These are phyloP conservation scores for Sugiyamaella paludigena DNA, from an alignment of 1,139 yeast species.

Conservation along the genomic window DNA sequence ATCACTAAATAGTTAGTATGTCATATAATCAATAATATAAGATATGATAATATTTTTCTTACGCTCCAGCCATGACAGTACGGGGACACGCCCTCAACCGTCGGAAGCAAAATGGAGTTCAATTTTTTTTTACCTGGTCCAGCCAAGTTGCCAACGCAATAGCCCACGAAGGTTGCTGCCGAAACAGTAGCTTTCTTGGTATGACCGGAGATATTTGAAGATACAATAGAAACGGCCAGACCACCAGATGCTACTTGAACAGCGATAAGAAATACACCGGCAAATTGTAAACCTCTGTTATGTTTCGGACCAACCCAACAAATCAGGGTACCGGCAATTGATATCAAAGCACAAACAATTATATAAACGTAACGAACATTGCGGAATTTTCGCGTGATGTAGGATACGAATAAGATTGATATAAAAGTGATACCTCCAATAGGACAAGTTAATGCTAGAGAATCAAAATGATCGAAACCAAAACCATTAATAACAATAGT, in stretches of 20 bases:
- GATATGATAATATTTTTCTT: no score
- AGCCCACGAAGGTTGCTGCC: conserved; percentile 54
- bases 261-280: conserved; percentile 15
- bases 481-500: conserved; percentile 27
- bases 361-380: no score
- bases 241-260: conserved; percentile 11
- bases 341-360: no score
- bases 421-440: conserved; percentile 32
- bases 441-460: conserved; percentile 42
- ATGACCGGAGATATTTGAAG: conserved; percentile 62
- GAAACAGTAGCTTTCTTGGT: conserved; percentile 63
- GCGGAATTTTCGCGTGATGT: not conserved
- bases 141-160: conserved; percentile 55
- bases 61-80: no score
- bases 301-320: no score
- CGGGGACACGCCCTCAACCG: no score
- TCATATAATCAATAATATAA: no score
- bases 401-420: conserved; percentile 6
- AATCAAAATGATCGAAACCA: conserved; percentile 40
- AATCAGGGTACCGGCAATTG: no score
- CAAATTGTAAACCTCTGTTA: conserved; percentile 13
- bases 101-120: no score
- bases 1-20: no score
- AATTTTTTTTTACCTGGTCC: no score
- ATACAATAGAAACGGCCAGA: conserved; percentile 39